Percentiles rank a stretch among this genome's conserved stretches.
These are phyloP conservation scores for Glutinoglossum americanum DNA, from an alignment of 495 filamentous ascomycete genomes.

Conservation along the genomic window DNA sequence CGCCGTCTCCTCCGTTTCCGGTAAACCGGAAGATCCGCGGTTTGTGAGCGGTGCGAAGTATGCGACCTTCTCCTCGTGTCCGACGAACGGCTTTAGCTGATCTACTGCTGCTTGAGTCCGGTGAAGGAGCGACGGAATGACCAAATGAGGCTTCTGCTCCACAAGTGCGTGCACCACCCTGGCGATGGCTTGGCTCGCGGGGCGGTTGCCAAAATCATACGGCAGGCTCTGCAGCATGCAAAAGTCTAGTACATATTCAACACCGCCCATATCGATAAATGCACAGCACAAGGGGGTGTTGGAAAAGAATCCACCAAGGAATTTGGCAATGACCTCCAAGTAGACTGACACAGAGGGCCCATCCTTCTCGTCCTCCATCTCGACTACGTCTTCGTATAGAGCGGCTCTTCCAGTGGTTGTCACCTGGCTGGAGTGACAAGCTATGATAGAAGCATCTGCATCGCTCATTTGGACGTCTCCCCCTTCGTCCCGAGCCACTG, in stretches of 20 bases:
- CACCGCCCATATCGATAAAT: slow-evolving; percentile 58
- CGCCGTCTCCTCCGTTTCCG: slow-evolving; percentile 8
- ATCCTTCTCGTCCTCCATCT: slow-evolving; percentile 25
- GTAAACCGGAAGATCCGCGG: slow-evolving; percentile 4
- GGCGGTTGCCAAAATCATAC: slow-evolving; percentile 46
- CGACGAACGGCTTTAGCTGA: slow-evolving; percentile 40
- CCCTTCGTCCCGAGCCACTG: background rate
- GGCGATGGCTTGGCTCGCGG: slow-evolving; percentile 40
- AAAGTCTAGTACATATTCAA: slow-evolving; percentile 69
- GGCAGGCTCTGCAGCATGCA: slow-evolving; percentile 57
- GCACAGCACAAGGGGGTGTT: slow-evolving; percentile 52
- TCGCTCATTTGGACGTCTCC: slow-evolving; percentile 38
- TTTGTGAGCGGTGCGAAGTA: slow-evolving; percentile 47
- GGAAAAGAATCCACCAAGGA: slow-evolving; percentile 55
- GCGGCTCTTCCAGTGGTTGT: background rate
- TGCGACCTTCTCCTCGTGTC: slow-evolving; percentile 24
- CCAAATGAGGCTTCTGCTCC: slow-evolving; percentile 63
- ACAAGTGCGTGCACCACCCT: slow-evolving; percentile 59
- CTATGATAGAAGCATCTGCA: slow-evolving; percentile 13
- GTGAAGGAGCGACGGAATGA: slow-evolving; percentile 57
- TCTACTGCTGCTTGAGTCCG: slow-evolving; percentile 48
- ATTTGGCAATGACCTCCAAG: slow-evolving; percentile 49
- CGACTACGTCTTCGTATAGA: slow-evolving; percentile 14
- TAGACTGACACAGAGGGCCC: slow-evolving; percentile 39
- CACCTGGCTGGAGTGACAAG: background rate